Evolutionary conservation across 768 basidiomycete species (phyloP).

Genomic region (Lenzites betulinus): DNA sequence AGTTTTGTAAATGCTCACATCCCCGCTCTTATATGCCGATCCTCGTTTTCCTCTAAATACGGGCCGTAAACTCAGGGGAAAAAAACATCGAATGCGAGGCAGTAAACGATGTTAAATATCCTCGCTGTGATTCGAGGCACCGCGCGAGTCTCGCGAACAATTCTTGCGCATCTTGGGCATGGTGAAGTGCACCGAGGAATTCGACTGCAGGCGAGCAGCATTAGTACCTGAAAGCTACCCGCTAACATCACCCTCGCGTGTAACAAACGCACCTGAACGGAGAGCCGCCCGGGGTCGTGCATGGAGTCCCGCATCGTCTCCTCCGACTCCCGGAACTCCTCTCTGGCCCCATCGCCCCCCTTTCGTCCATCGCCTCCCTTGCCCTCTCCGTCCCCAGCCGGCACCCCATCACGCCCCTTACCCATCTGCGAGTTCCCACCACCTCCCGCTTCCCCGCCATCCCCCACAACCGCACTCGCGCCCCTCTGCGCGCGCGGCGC

Average conservation of each 20-base stretch:
- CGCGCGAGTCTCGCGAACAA: background rate
- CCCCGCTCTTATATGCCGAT: background rate
- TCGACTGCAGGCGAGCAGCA: background rate
- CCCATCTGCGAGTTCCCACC: too few relatives aligned
- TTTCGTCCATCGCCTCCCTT: background rate
- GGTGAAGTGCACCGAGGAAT: background rate
- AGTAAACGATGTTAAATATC: too few relatives aligned
- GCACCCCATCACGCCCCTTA: too few relatives aligned
- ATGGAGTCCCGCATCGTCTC: background rate
- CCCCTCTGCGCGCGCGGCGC: background rate
- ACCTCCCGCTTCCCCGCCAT: slow-evolving; percentile 13
- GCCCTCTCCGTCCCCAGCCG: too few relatives aligned
- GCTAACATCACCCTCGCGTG: too few relatives aligned
- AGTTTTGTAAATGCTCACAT: too few relatives aligned
- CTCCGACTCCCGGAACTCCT: background rate
- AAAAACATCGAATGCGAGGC: too few relatives aligned
- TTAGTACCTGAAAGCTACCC: background rate
- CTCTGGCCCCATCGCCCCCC: background rate
- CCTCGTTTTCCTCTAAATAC: too few relatives aligned
- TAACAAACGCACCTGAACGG: background rate
- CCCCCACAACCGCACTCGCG: background rate
- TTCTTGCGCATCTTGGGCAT: slow-evolving; percentile 2
- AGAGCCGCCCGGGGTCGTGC: background rate
- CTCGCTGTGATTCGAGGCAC: background rate
- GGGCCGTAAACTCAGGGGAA: too few relatives aligned